Base-by-base conservation (phyloP, 2,329 filamentous ascomycete genomes). In the Sphaerulina vaccinii region DNA sequence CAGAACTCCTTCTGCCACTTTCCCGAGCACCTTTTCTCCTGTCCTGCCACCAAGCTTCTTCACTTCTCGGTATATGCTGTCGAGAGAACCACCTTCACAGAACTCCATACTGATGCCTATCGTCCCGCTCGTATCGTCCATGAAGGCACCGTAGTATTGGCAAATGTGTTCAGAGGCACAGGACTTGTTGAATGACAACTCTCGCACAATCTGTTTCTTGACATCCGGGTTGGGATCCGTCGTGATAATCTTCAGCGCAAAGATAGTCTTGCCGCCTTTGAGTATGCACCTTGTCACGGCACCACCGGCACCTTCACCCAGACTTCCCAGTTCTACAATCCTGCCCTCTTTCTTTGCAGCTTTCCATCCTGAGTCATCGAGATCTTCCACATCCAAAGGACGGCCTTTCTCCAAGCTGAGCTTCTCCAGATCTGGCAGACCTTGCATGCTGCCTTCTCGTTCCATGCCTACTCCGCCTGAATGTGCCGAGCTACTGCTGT, bases 41-140 rank as follows among this genome's bases (percentile, higher is more conserved):
- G 92, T 97, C 43, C 93, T 84, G 9, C 93, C 93, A 36, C 92
- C 92, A 1, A 97, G 82, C 62, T 93, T 90, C 76, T 96, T 96
- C 29, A 99, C 91, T 73, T 99, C 93, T 61, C 89, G 89, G 76
- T 99, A 99, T 59, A 99, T 93, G 68, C 89, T 93, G 74, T 99
- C 91, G 16, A 99, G 80, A 40, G 90, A 96, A 47, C 93, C 93
- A 52, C 93, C 93, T 72, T 97, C 93, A 69, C 93, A 99, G 65
- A 95, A 97, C 70, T 99, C 93, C 93, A 99, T 99, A 51, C 90
- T 91, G 67, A 99, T 99, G 41, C 90, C 96, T 61, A 99, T 97
- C 41, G 92, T 97, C 44, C 91, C 90, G 8, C 90, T 95, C n/a
- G 90, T 87, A 52, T 93, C 88, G 68, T 99, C 92, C 69, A 95